phyloP scores from a whole-genome alignment of 2,329 filamentous ascomycete genomes.

The Exophiala xenobiotica region DNA sequence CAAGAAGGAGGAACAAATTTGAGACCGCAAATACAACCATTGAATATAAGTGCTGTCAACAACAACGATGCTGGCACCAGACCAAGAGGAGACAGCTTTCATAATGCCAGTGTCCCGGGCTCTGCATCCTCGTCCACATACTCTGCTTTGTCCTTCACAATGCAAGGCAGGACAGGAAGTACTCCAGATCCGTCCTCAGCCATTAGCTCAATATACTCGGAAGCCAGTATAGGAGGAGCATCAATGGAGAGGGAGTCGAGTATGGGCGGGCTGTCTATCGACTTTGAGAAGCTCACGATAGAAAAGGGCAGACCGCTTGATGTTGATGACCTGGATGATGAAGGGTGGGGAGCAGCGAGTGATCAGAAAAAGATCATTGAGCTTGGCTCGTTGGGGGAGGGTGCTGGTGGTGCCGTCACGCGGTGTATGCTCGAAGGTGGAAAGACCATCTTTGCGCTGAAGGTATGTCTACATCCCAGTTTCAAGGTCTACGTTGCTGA shows the following conservation, averaged over 20 bases:
- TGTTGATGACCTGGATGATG: slow-evolving; percentile 91
- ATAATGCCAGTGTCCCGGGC: slow-evolving; percentile 74
- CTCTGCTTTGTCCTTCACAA: slow-evolving; percentile 78
- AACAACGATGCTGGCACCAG: slow-evolving; percentile 77
- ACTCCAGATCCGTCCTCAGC: slow-evolving; percentile 85
- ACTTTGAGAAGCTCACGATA: slow-evolving; percentile 75
- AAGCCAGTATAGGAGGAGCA: slow-evolving; percentile 70
- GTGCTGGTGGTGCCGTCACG: slow-evolving; percentile 92
- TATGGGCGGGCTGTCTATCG: slow-evolving; percentile 70
- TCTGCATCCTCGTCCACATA: slow-evolving; percentile 86
- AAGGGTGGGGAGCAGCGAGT: slow-evolving; percentile 91
- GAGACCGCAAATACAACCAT: slow-evolving; percentile 57
- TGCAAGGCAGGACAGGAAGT: slow-evolving; percentile 62
- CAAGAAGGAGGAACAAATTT: slow-evolving; percentile 62
- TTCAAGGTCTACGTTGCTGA: background rate
- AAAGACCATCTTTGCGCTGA: slow-evolving; percentile 92
- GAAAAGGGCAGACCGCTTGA: slow-evolving; percentile 82
- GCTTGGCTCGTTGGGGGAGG: slow-evolving; percentile 86
- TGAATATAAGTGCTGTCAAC: slow-evolving; percentile 33
- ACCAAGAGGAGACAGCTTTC: slow-evolving; percentile 81
- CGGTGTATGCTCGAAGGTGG: slow-evolving; percentile 84
- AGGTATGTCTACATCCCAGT: slow-evolving; percentile 60
- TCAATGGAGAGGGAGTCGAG: slow-evolving; percentile 83
- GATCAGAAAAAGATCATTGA: slow-evolving; percentile 84
- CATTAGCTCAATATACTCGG: slow-evolving; percentile 80